Evolutionary conservation across 2,329 filamentous ascomycete genomes (phyloP).

Genomic region (Clonostachys rhizophaga): DNA sequence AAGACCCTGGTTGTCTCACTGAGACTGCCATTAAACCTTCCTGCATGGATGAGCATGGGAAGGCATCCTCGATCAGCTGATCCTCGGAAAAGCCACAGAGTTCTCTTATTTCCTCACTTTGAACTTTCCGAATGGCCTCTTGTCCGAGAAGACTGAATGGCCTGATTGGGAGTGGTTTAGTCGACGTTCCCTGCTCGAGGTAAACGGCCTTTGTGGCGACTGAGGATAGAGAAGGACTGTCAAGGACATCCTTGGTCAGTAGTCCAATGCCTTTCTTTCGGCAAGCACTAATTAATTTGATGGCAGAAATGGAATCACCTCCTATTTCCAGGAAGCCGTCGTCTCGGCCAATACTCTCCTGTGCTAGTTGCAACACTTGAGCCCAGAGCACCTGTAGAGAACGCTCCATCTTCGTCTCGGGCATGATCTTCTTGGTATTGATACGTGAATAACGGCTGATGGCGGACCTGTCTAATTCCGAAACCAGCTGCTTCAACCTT

Average conservation of each 20-base stretch:
- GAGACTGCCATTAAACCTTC: neutral
- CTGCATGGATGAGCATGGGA: neutral
- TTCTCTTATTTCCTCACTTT: too few relatives aligned
- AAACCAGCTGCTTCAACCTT: neutral
- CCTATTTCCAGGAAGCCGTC: constrained; percentile 7
- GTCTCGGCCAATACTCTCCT: constrained; percentile 1
- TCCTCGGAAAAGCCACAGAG: neutral
- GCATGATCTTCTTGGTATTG: neutral
- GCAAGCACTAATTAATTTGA: constrained; percentile 2
- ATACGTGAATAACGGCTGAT: neutral
- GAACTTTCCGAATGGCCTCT: neutral
- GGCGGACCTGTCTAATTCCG: neutral
- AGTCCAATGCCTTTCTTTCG: neutral
- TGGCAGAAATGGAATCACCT: constrained; percentile 8
- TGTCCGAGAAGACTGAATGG: neutral
- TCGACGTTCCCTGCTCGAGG: neutral
- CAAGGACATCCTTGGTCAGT: neutral
- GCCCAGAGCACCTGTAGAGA: constrained; percentile 3
- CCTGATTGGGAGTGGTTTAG: neutral
- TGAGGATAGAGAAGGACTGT: neutral
- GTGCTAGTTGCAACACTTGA: constrained; percentile 1
- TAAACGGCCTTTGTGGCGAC: neutral
- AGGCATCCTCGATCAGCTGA: neutral
- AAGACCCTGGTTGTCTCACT: neutral
- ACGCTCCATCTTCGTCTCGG: neutral